Base-by-base conservation (phyloP, 2,329 filamentous ascomycete genomes). In the Phoma sp. region DNA sequence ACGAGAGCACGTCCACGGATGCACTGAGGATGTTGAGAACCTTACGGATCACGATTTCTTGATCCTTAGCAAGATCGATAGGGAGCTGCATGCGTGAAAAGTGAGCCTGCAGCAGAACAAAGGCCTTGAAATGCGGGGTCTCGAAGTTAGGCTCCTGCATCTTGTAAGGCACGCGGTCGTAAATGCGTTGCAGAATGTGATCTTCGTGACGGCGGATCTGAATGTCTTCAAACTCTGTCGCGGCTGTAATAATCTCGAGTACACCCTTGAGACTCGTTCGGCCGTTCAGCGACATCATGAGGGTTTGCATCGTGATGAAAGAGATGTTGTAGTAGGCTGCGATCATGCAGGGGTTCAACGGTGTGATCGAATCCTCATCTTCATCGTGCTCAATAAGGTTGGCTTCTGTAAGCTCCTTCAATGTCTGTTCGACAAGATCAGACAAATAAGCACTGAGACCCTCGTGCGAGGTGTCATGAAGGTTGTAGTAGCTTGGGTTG, bases 281-380 rank as follows among this genome's bases (percentile, higher is more conserved):
- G 37, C 87, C 87, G 50, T 86, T 93, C 41, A 99, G 83, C 11
- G 95, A 99, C 51, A 99, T 82, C 46, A 99, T 81, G 82, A 99
- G 93, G 0, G 95, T 99, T 78, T 99, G 93, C 93, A 99, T 99
- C 2, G 95, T 99, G 74, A 96, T 90, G 78, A 97, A 98, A 5
- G 93, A 97, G 70, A 99, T 96, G 77, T 97, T 98, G 83, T 99
- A 99, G 82, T 99, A 98, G 1, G 95, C 92, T 8, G 91, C 92
- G 70, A 99, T 98, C 90, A 97, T 97, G 63, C 95, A 95, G 2
- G 93, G 90, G 74, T 99, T 98, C 67, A 96, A 85, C 11, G 95
- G 93, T 14, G 89, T 85, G 39, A 98, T 88, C 1, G 87, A 88
- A 66, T 96, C 93, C 70, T 98, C 80, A 4, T 81, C 93, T 70